phyloP scores from a whole-genome alignment of 2,329 filamentous ascomycete species.

The Paecilomyces niveus region DNA sequence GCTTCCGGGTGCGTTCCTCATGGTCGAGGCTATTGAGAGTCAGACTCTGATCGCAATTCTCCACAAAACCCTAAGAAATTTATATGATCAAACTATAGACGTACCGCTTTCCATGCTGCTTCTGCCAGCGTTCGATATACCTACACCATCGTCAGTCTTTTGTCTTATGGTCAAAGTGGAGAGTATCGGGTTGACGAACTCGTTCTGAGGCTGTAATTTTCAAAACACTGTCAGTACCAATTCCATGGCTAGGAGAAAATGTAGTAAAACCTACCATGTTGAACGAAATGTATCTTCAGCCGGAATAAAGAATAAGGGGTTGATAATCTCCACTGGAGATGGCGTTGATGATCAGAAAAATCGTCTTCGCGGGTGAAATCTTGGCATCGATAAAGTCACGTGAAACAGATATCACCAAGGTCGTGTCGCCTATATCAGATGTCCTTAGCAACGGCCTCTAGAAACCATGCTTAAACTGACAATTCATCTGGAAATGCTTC shows the following conservation, averaged over 20 bases:
- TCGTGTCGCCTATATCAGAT: neutral
- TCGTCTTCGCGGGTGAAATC: constrained; percentile 2
- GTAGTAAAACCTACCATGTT: constrained; percentile 9
- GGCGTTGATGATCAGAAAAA: constrained; percentile 2
- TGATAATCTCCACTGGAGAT: neutral
- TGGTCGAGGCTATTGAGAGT: constrained; percentile 57
- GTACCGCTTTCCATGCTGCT: constrained; percentile 50
- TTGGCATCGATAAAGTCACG: constrained; percentile 3
- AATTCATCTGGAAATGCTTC: neutral
- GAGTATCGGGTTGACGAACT: constrained; percentile 25
- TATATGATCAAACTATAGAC: neutral
- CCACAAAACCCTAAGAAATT: neutral
- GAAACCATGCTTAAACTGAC: neutral
- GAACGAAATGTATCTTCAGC: constrained; percentile 1
- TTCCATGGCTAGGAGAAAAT: neutral
- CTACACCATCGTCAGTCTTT: constrained; percentile 16
- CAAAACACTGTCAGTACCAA: neutral
- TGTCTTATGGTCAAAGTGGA: constrained; percentile 5
- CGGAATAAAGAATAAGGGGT: neutral
- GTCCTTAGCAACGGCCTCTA: too few relatives aligned
- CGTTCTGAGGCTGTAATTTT: constrained; percentile 33
- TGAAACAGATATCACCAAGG: neutral
- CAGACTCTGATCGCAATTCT: neutral
- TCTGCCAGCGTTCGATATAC: constrained; percentile 70
- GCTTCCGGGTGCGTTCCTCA: constrained; percentile 85